Conservation (phyloP, 1,284 basidiomycete genomes). For the Ceratobasidium sp. region DNA sequence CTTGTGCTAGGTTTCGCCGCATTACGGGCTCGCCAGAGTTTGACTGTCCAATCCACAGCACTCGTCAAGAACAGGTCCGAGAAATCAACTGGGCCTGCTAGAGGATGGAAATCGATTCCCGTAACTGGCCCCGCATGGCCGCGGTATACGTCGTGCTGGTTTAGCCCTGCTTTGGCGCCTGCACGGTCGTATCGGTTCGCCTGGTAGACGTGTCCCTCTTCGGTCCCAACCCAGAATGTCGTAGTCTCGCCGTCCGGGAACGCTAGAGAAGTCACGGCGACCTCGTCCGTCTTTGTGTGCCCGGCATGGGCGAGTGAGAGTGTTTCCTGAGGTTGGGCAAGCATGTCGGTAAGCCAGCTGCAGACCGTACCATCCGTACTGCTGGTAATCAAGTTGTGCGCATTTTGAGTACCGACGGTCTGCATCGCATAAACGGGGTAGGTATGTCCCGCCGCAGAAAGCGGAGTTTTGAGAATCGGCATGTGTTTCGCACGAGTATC, state of each 20-base stretch:
- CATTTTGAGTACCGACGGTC: constrained; percentile 97
- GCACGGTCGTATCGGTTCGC: constrained; percentile 96
- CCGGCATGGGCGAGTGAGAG: constrained; percentile 82
- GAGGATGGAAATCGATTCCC: constrained; percentile 92
- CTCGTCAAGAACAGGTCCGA: constrained; percentile 92
- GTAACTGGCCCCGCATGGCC: constrained; percentile 94
- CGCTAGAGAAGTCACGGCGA: constrained; percentile 89
- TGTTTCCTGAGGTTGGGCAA: constrained; percentile 96
- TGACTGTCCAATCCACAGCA: constrained; percentile 95
- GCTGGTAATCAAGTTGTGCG: constrained; percentile 93
- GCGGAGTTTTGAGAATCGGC: constrained; percentile 93
- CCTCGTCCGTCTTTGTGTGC: constrained; percentile 94
- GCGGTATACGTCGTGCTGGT: constrained; percentile 87
- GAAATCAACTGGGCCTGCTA: constrained; percentile 89
- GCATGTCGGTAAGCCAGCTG: constrained; percentile 98
- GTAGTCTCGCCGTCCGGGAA: constrained; percentile 95
- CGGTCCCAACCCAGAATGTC: constrained; percentile 95
- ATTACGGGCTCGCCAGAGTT: constrained; percentile 85
- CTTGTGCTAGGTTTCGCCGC: constrained; percentile 66
- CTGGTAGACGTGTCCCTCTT: constrained; percentile 95
- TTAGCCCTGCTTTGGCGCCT: constrained; percentile 92
- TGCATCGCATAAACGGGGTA: constrained; percentile 98
- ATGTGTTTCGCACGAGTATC: constrained; percentile 96
- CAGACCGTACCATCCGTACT: constrained; percentile 97
- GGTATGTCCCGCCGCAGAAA: constrained; percentile 94